Evolutionary conservation across 2,329 filamentous ascomycete species (phyloP).

Genomic region (Curvularia eragrostidis): DNA sequence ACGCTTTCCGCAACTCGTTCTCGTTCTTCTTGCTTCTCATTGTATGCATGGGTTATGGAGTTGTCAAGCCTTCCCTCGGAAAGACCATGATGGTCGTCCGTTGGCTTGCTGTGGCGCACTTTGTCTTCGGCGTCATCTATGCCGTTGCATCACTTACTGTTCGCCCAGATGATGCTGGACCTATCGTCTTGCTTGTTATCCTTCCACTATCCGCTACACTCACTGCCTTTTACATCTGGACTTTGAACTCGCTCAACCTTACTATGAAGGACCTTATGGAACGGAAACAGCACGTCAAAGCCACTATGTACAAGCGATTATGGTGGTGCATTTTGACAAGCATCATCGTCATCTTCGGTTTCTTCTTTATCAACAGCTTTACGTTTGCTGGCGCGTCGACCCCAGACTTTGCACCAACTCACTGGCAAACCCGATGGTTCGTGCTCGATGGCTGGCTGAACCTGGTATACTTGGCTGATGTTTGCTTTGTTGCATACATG

Average conservation of each 20-base stretch:
- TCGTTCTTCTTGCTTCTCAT: constrained; percentile 98
- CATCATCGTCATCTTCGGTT: constrained; percentile 94
- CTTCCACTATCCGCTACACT: constrained; percentile 89
- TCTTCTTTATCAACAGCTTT: constrained; percentile 98
- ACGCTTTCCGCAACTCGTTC: constrained; percentile 94
- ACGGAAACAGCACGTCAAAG: constrained; percentile 91
- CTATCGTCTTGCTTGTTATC: constrained; percentile 89
- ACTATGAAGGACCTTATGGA: constrained; percentile 97
- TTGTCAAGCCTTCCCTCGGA: constrained; percentile 91
- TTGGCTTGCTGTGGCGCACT: constrained; percentile 88
- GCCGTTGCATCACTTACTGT: constrained; percentile 87
- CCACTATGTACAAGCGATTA: constrained; percentile 94
- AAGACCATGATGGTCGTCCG: constrained; percentile 94
- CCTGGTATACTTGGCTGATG: constrained; percentile 92
- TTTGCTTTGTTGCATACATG: constrained; percentile 90
- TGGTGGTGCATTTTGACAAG: constrained; percentile 97
- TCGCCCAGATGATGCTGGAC: constrained; percentile 86
- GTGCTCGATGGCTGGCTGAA: constrained; percentile 97
- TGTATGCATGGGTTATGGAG: constrained; percentile 99
- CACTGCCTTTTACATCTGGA: constrained; percentile 99
- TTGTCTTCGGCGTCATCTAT: constrained; percentile 93
- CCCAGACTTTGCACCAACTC: constrained; percentile 90
- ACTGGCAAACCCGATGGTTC: constrained; percentile 99
- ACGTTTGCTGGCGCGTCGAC: constrained; percentile 85
- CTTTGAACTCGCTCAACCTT: constrained; percentile 88